Evolutionary conservation across 2,329 filamentous ascomycete genomes (phyloP), one percentile per base, ranked within the genome.

Genomic region (Ustilaginoidea virens): DNA sequence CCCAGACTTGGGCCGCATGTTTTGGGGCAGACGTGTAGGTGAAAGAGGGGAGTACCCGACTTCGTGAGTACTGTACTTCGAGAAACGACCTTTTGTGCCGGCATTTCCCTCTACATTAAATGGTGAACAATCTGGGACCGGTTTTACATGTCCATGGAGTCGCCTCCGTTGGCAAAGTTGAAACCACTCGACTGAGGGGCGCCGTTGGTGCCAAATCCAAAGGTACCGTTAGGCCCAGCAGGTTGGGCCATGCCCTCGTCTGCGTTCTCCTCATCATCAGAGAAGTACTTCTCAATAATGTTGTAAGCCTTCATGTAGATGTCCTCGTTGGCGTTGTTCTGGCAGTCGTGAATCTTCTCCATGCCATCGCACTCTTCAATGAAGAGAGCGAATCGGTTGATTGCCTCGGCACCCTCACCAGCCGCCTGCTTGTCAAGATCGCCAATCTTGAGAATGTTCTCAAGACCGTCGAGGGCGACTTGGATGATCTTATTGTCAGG

Each of bases 251-350:
- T 70, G 24, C 61, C 63, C 46, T 92, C 82, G 37, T 85, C 81
- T 42, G 85, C 85, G 45, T 86, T 85, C 51, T 92, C 90, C 32
- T 96, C 90, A 43, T 98, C 90, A 48, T 98, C 90, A 0, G 86
- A 94, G 65, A 98, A 98, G 71, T 98, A 98, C 66, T 94, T 94
- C 69, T 98, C 90, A 43, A 98, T 98, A 59, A 98, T 98, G 70
- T 92, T 96, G 70, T 96, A 98, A 0, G 90, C 90, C 74, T 98
- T 98, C 87, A 98, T 96, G 69, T 98, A 98, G 45, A 98, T 98
- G 61, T 98, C 90, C 62, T 98, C 90, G 61, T 98, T 98, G 64
- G 87, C 87, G 48, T 98, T 98, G 66, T 92, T 94, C 67, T 98
- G 90, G 72, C 90, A 96, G 46, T 96, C 87, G 61, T 98, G 90